Conservation (phyloP, 352 stramenopile species). For the Phytophthora europaea region DNA sequence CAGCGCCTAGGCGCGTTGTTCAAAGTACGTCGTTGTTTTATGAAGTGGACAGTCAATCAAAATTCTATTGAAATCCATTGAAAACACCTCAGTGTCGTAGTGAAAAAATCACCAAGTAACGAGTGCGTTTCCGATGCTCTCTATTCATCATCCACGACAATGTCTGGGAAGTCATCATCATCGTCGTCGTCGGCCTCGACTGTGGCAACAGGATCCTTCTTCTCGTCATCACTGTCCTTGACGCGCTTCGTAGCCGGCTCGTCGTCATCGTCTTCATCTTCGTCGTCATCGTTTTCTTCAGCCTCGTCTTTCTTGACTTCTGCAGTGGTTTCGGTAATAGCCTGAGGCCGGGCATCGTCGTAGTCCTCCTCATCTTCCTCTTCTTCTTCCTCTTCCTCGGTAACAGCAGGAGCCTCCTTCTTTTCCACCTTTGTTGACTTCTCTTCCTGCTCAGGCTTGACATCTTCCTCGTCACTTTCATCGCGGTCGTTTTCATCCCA, state of each 20-base stretch:
- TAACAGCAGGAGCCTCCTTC: conserved; percentile 11
- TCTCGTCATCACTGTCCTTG: conserved; percentile 44
- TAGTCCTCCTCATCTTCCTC: conserved; percentile 52
- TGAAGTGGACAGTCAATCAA: conserved; percentile 32
- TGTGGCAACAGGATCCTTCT: conserved; percentile 27
- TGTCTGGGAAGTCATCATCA: conserved; percentile 87
- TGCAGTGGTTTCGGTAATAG: conserved; percentile 11
- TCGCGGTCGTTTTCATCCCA: conserved; percentile 47
- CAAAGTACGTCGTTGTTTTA: conserved; percentile 7
- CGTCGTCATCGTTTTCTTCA: conserved; percentile 19
- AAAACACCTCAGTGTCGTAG: conserved; percentile 12
- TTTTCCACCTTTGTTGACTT: conserved; percentile 5
- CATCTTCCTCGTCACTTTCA: conserved; percentile 37
- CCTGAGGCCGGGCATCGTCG: conserved; percentile 44
- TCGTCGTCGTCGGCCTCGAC: conserved; percentile 47
- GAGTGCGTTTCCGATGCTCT: background rate
- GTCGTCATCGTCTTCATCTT: conserved; percentile 36
- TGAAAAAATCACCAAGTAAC: conserved; percentile 5
- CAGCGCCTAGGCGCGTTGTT: conserved; percentile 22
- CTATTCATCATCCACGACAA: conserved; percentile 78
- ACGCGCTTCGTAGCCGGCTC: conserved; percentile 35
- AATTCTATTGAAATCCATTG: conserved; percentile 28
- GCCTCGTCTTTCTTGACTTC: conserved; percentile 30
- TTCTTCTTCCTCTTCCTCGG: conserved; percentile 41
- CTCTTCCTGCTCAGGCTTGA: conserved; percentile 20